phyloP scores from a whole-genome alignment of 768 basidiomycete species.

The Mycena haematopus region DNA sequence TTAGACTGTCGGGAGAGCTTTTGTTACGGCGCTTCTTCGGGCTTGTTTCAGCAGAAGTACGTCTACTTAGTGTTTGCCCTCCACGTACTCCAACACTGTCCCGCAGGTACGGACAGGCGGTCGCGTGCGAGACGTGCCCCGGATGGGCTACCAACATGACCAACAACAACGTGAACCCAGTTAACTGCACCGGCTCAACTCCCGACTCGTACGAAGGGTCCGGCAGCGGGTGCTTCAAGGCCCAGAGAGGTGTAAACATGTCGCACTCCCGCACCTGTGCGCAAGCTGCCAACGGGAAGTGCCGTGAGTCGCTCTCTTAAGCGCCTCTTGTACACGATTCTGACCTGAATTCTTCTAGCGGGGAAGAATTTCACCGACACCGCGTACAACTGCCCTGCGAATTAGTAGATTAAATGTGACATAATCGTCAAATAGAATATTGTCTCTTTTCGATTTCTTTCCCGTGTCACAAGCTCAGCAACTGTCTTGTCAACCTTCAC shows the following conservation, averaged over 20 bases:
- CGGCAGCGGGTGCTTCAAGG: conserved; percentile 17
- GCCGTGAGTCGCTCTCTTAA: conserved; percentile 8
- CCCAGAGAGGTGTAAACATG: background rate
- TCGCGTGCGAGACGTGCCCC: conserved; percentile 18
- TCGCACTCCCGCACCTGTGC: conserved; percentile 1
- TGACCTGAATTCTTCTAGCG: background rate
- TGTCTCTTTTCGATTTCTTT: too few relatives aligned
- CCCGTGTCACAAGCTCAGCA: too few relatives aligned
- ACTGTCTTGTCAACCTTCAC: too few relatives aligned
- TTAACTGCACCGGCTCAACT: conserved; percentile 17
- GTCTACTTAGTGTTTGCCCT: background rate
- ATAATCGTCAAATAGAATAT: too few relatives aligned
- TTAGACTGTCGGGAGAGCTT: background rate
- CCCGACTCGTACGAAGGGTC: conserved; percentile 3
- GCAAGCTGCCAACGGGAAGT: conserved; percentile 6
- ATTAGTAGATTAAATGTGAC: too few relatives aligned
- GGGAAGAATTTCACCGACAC: background rate
- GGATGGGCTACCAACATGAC: conserved; percentile 19
- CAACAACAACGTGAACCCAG: background rate
- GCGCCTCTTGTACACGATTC: background rate
- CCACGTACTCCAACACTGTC: background rate
- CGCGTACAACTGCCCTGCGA: too few relatives aligned
- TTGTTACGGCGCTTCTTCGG: conserved; percentile 15
- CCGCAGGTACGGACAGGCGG: conserved; percentile 11
- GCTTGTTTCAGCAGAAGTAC: conserved; percentile 11